Evolutionary conservation across 2,329 filamentous ascomycete genomes (phyloP), one percentile per base, ranked within the genome.

Genomic region (Ascochyta pisi): DNA sequence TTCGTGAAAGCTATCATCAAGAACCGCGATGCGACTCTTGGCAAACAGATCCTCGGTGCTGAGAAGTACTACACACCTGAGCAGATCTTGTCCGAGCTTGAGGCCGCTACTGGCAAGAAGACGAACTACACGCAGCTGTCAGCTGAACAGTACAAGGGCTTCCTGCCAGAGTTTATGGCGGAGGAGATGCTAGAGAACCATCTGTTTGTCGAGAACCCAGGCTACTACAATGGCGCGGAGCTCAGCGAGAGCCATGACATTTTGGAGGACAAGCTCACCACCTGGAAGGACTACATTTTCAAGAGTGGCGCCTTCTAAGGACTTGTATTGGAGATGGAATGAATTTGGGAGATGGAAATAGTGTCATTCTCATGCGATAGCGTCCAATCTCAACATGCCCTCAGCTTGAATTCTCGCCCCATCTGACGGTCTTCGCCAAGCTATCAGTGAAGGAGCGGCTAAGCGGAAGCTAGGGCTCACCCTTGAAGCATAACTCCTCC

Each of bases 111-210:
- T 2, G 60, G 57, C 27, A 62, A 59, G 52, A 57, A 59, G 47
- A 56, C 52, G 1, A 31, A 51, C 16, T 62, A 39, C 23, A 16
- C 54, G 1, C 59, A 60, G 35, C 2, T 59, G 3, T 39, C 58
- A 3, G 47, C 35, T 16, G 77, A 78, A 8, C 66, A 66, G n/a
- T 85, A 78, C 68, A 77, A 77, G 58, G 65, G 63, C 7, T 69
- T 66, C 7, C 46, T 77, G 60, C 76, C 78, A 2, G 75, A 77
- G 9, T 71, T 74, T 23, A 71, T 74, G 62, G 75, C 76, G 19
- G 74, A 82, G 53, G 84, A 86, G 67, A 53, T 85, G 66, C 70
- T 81, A 31, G 79, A 86, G 69, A 86, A 84, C 57, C 79, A 84
- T 69, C 70, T 79, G 37, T 73, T 86, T 42, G 69, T 86, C 54